Evolutionary conservation across 2,329 filamentous ascomycete genomes (phyloP).

Genomic region (Elsinoe batatas): DNA sequence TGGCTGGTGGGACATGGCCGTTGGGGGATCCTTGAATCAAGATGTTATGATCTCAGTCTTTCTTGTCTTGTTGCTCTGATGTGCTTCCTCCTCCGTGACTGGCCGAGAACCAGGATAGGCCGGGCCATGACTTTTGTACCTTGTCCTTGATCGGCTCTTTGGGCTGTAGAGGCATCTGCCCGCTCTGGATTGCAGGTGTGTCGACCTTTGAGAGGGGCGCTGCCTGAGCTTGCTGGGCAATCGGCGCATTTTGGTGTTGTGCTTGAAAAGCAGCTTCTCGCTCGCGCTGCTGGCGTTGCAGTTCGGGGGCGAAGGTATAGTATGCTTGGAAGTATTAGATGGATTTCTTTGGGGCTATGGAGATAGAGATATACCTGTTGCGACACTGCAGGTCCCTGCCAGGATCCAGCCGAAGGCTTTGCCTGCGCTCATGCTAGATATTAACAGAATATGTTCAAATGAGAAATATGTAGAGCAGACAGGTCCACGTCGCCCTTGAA

Average conservation of each 20-base stretch:
- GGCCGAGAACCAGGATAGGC: slow-evolving; percentile 11
- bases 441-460: not conserved
- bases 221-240: not conserved
- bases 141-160: slow-evolving; percentile 18
- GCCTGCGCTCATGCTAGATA: slow-evolving; percentile 3
- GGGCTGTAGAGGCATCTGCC: slow-evolving; percentile 14
- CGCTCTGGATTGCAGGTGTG: slow-evolving; percentile 3
- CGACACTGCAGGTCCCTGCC: slow-evolving; percentile 3
- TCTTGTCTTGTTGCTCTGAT: slow-evolving; percentile 5
- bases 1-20: not conserved
- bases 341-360: not conserved
- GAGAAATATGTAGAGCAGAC: not conserved
- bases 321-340: slow-evolving; percentile 18
- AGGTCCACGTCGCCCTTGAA: not conserved
- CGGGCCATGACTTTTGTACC: slow-evolving; percentile 15
- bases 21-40: not conserved
- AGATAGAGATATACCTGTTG: not conserved
- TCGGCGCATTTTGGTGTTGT: slow-evolving; percentile 14
- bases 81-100: slow-evolving; percentile 13
- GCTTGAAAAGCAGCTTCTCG: slow-evolving; percentile 18
- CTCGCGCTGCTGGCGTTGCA: slow-evolving; percentile 21
- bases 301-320: slow-evolving; percentile 23
- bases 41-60: not conserved
- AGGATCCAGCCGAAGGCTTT: slow-evolving; percentile 8
- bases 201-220: not conserved